Evolutionary conservation across 1,139 yeast genomes (phyloP), one percentile per base, ranked within the genome.

Genomic region (Diutina ranongensis): DNA sequence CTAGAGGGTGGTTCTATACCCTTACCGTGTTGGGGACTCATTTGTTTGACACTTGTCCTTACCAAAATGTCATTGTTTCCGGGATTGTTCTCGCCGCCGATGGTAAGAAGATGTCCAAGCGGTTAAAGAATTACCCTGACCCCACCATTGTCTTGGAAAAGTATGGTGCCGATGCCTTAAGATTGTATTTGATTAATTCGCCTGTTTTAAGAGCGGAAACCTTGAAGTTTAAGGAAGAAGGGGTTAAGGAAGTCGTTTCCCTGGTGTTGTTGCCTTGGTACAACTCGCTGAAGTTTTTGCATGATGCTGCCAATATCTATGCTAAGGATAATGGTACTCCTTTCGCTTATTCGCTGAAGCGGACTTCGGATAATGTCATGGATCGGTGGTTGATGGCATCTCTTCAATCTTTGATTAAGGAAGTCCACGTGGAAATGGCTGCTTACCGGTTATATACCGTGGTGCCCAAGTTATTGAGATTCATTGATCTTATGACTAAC

Each of bases 1-100:
- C 99, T 46, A 86, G 99, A 78, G 99, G 99, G 62, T 92, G 99
- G 99, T 94, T 94, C 70, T 94, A 94, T 67, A 92, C 98, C 45
- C 74, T 94, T 62, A 83, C 95, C 40, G 97, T 94, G 25, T 74
- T 94, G 58, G 98, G 98, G 63, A 87, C 96, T 49, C 97, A 92
- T 57, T 71, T 94, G 58, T 92, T 92, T 70, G 83, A 84, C 57
- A 77, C 81, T 49, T 94, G 95, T 51, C 97, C 98, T 44, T 94
- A 85, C 73, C 74, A 92, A 66, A 94, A 94, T 63, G 96, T 92
- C 55, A 87, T 92, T 63, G 98, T 94, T 47, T 76, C 89, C 44
- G 99, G 99, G 72, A 85, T 94, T 61, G 96, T 94, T 40, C 76
- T 94, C 55, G 99, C 99, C 46, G 80, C 94, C 45, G 99, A 94